These are phyloP conservation scores for Crithidia fasciculata DNA, from an alignment of 208 protist species.

Conservation along the genomic window DNA sequence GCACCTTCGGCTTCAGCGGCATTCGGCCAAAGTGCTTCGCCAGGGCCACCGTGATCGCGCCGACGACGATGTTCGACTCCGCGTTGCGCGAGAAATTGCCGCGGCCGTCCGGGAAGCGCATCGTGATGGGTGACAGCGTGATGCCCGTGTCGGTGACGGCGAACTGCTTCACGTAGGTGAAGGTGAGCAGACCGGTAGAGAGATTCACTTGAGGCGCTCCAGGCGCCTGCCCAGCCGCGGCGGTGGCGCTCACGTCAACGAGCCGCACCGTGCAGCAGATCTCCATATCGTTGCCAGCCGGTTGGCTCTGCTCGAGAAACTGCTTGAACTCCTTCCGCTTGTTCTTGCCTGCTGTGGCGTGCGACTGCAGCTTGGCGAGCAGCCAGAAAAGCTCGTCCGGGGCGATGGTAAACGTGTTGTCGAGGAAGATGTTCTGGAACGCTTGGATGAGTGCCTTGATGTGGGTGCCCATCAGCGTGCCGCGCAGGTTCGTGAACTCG, in stretches of 20 bases:
- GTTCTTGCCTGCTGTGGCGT: slow-evolving; percentile 75
- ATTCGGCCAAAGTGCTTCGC: slow-evolving; percentile 80
- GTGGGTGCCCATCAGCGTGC: slow-evolving; percentile 68
- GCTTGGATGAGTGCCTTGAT: slow-evolving; percentile 66
- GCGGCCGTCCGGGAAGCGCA: slow-evolving; percentile 38
- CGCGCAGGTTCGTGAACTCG: slow-evolving; percentile 59
- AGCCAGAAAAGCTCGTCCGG: slow-evolving; percentile 90
- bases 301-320: slow-evolving; percentile 63
- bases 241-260: slow-evolving; percentile 52
- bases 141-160: slow-evolving; percentile 62
- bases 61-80: slow-evolving; percentile 48
- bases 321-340: slow-evolving; percentile 76
- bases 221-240: slow-evolving; percentile 27
- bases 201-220: slow-evolving; percentile 44
- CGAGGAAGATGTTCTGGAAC: slow-evolving; percentile 79
- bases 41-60: slow-evolving; percentile 55
- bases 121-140: slow-evolving; percentile 59
- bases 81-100: slow-evolving; percentile 24
- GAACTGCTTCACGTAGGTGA: slow-evolving; percentile 78
- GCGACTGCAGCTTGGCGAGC: slow-evolving; percentile 75
- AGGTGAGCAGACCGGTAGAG: slow-evolving; percentile 51
- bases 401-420: slow-evolving; percentile 60
- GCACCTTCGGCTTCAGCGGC: slow-evolving; percentile 70
- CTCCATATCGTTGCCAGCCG: slow-evolving; percentile 74
- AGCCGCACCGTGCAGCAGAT: slow-evolving; percentile 59